Conservation (phyloP, 371 early-diverging fungal species). For the Basidiobolus meristosporus region DNA sequence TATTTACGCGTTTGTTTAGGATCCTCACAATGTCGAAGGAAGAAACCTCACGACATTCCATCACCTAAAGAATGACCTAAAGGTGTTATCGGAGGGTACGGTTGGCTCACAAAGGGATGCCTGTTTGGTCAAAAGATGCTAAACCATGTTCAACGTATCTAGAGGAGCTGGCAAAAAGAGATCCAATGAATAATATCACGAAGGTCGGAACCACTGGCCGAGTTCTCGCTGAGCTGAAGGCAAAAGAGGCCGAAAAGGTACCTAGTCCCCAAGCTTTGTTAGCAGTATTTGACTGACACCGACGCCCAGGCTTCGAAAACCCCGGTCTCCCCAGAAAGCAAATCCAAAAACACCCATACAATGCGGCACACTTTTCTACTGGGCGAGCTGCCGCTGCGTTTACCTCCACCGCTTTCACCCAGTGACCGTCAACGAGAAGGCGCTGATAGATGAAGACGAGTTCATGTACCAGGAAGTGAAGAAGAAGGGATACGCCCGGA, state of each 20-base stretch:
- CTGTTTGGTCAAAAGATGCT: too few species aligned
- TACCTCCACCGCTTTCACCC: conserved; percentile 67
- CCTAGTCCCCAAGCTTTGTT: too few species aligned
- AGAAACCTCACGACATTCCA: conserved; percentile 53
- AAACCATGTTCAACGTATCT: too few species aligned
- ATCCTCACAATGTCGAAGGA: conserved; percentile 62
- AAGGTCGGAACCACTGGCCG: too few species aligned
- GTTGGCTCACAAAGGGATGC: too few species aligned
- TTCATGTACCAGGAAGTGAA: conserved; percentile 69
- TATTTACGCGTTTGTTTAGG: conserved; percentile 16
- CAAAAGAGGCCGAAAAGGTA: too few species aligned
- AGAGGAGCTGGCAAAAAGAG: too few species aligned
- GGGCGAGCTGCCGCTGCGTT: conserved; percentile 66
- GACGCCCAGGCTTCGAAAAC: too few species aligned
- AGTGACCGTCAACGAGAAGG: conserved; percentile 44
- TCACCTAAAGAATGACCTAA: conserved; percentile 44
- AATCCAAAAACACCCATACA: not conserved
- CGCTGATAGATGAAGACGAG: conserved; percentile 55
- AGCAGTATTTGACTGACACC: too few species aligned
- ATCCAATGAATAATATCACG: too few species aligned
- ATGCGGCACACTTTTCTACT: conserved; percentile 43
- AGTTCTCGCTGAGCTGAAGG: not conserved
- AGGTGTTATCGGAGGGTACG: conserved; percentile 22
- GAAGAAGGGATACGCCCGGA: conserved; percentile 50
- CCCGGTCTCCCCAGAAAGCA: too few species aligned